phyloP scores from a whole-genome alignment of 2,329 filamentous ascomycete genomes.

The Metarhizium guizhouense region DNA sequence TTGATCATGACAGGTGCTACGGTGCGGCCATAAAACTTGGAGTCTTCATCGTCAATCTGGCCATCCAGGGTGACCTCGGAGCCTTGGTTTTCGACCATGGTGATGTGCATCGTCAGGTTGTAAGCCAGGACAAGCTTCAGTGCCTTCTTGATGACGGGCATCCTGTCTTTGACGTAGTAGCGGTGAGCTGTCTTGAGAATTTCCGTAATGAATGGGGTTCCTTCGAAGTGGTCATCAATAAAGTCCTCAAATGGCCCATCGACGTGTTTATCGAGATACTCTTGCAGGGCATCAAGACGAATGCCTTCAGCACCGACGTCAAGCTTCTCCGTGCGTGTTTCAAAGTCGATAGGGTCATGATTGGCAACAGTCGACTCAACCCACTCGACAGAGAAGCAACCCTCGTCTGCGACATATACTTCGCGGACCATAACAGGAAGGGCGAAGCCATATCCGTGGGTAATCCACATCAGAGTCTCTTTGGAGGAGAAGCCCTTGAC shows the following conservation, averaged over 20 bases:
- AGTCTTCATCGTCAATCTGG: slow-evolving; percentile 76
- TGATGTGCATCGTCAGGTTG: slow-evolving; percentile 90
- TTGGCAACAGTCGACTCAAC: slow-evolving; percentile 64
- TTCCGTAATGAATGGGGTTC: slow-evolving; percentile 88
- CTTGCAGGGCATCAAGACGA: slow-evolving; percentile 68
- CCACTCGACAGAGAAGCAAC: slow-evolving; percentile 92
- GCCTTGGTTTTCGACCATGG: slow-evolving; percentile 83
- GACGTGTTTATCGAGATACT: slow-evolving; percentile 93
- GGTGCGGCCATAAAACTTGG: slow-evolving; percentile 82
- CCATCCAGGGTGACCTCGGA: slow-evolving; percentile 71
- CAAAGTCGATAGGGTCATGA: slow-evolving; percentile 69
- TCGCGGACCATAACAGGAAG: slow-evolving; percentile 89
- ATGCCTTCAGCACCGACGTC: slow-evolving; percentile 86
- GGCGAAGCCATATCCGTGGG: slow-evolving; percentile 89
- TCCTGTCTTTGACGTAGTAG: slow-evolving; percentile 81
- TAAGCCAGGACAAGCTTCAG: slow-evolving; percentile 92
- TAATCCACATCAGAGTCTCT: slow-evolving; percentile 76
- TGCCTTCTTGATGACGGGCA: slow-evolving; percentile 86
- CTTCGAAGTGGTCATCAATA: slow-evolving; percentile 92
- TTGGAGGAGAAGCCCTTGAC: slow-evolving; percentile 74
- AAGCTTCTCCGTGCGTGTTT: slow-evolving; percentile 78
- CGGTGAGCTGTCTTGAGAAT: slow-evolving; percentile 94
- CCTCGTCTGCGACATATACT: slow-evolving; percentile 84
- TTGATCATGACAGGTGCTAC: slow-evolving; percentile 98
- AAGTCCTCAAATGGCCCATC: slow-evolving; percentile 88